phyloP scores from a whole-genome alignment of 345 rosid species.

The Mangifera indica region DNA sequence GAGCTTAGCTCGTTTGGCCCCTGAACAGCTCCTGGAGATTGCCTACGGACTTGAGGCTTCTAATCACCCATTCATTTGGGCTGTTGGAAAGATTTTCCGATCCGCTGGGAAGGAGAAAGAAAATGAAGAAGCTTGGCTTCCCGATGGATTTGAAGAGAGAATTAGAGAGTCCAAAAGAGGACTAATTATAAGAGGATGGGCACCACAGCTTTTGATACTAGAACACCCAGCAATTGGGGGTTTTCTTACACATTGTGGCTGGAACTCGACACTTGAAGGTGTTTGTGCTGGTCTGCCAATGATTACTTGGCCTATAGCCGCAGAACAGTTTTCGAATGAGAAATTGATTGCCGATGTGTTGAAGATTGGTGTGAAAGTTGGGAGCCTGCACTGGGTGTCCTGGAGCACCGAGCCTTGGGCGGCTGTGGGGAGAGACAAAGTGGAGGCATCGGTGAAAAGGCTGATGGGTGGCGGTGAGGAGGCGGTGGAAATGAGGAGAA shows the following conservation, averaged over 20 bases:
- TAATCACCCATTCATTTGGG: slow-evolving; percentile 47
- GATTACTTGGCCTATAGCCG: slow-evolving; percentile 40
- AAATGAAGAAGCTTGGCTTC: slow-evolving; percentile 30
- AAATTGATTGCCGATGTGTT: slow-evolving; percentile 35
- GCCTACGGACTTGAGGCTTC: slow-evolving; percentile 46
- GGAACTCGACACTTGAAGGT: slow-evolving; percentile 48
- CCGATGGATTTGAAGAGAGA: slow-evolving; percentile 38
- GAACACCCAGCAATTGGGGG: slow-evolving; percentile 46
- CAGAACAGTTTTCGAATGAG: slow-evolving; percentile 51
- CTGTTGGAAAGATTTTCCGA: slow-evolving; percentile 30
- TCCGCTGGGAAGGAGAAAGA: slow-evolving; percentile 10
- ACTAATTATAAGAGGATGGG: slow-evolving; percentile 52
- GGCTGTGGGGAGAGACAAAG: slow-evolving; percentile 34
- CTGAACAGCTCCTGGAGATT: slow-evolving; percentile 41
- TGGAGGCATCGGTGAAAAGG: slow-evolving; percentile 34
- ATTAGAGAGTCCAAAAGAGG: slow-evolving; percentile 30
- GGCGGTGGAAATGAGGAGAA: slow-evolving; percentile 36
- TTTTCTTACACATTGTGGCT: slow-evolving; percentile 54
- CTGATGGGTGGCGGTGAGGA: slow-evolving; percentile 35
- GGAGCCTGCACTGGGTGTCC: slow-evolving; percentile 35
- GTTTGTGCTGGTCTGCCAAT: slow-evolving; percentile 42
- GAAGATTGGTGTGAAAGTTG: slow-evolving; percentile 43
- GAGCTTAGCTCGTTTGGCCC: slow-evolving; percentile 34
- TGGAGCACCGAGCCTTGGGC: slow-evolving; percentile 23
- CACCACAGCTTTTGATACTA: slow-evolving; percentile 46